Conservation (phyloP, 352 stramenopile genomes). For the Pythium insidiosum region DNA sequence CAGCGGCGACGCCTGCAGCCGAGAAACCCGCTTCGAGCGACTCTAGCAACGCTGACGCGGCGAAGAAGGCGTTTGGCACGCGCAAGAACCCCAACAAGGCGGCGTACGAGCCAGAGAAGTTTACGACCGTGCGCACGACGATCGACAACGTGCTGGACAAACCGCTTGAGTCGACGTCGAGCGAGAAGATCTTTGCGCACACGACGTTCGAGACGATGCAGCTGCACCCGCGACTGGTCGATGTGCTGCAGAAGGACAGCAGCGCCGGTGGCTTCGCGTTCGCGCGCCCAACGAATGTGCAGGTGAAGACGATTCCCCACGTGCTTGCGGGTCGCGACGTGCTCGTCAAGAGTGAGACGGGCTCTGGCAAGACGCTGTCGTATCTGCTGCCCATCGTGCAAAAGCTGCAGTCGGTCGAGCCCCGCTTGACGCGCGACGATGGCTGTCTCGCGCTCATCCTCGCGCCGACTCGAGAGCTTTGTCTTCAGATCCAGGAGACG, state of each 20-base stretch:
- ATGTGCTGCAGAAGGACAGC: slow-evolving; percentile 51
- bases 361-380: slow-evolving; percentile 94
- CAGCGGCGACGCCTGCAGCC: no score
- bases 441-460: slow-evolving; percentile 90
- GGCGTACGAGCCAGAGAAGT: slow-evolving; percentile 49
- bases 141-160: slow-evolving; percentile 67
- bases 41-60: neutral
- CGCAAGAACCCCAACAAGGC: slow-evolving; percentile 83
- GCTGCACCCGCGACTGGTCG: slow-evolving; percentile 52
- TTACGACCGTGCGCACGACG: slow-evolving; percentile 36
- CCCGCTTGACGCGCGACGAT: slow-evolving; percentile 69
- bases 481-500: slow-evolving; percentile 94
- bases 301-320: slow-evolving; percentile 73
- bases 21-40: neutral
- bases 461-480: slow-evolving; percentile 93
- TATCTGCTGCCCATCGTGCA: slow-evolving; percentile 95
- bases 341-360: slow-evolving; percentile 94
- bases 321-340: slow-evolving; percentile 79
- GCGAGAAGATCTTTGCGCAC: slow-evolving; percentile 74
- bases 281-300: slow-evolving; percentile 62
- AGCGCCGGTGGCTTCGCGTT: slow-evolving; percentile 67
- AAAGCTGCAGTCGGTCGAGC: slow-evolving; percentile 61
- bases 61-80: slow-evolving; percentile 47
- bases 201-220: slow-evolving; percentile 73
- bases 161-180: slow-evolving; percentile 59